Conservation (phyloP, 2,329 filamentous ascomycete genomes). For the Penicillium oxalicum region DNA sequence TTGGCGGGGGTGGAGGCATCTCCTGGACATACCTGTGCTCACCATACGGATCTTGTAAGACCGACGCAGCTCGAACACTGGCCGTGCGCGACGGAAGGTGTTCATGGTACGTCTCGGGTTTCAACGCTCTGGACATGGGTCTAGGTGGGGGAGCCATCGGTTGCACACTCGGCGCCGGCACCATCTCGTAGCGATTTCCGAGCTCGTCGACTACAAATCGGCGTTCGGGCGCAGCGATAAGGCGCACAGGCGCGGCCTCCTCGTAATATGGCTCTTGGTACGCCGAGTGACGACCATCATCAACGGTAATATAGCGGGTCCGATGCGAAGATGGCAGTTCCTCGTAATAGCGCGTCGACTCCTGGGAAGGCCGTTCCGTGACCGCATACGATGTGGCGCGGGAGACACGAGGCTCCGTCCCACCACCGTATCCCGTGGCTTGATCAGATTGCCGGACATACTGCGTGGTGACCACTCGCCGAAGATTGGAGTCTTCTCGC, state of each 20-base stretch:
- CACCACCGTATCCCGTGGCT: slow-evolving; percentile 42
- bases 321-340: slow-evolving; percentile 29
- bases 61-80: slow-evolving; percentile 37
- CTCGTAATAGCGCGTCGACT: slow-evolving; percentile 36
- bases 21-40: slow-evolving; percentile 40
- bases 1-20: slow-evolving; percentile 39
- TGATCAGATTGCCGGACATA: slow-evolving; percentile 40
- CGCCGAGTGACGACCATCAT: slow-evolving; percentile 34
- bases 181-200: slow-evolving; percentile 68
- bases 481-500: slow-evolving; percentile 42
- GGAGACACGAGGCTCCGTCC: slow-evolving; percentile 35
- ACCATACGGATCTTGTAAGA: slow-evolving; percentile 39
- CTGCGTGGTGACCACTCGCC: slow-evolving; percentile 44
- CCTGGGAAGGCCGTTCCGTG: slow-evolving; percentile 34
- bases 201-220: slow-evolving; percentile 76
- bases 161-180: slow-evolving; percentile 35
- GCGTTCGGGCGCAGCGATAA: slow-evolving; percentile 51
- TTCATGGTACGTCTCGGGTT: slow-evolving; percentile 32
- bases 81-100: slow-evolving; percentile 25
- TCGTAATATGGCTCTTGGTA: slow-evolving; percentile 40
- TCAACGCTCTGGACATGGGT: slow-evolving; percentile 29
- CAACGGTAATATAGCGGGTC: slow-evolving; percentile 30
- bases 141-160: slow-evolving; percentile 30
- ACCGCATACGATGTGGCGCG: slow-evolving; percentile 38
- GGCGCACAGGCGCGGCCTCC: slow-evolving; percentile 39